These are phyloP conservation scores for Komagataella kurtzmanii DNA, from an alignment of 805 yeast species.

Conservation along the genomic window DNA sequence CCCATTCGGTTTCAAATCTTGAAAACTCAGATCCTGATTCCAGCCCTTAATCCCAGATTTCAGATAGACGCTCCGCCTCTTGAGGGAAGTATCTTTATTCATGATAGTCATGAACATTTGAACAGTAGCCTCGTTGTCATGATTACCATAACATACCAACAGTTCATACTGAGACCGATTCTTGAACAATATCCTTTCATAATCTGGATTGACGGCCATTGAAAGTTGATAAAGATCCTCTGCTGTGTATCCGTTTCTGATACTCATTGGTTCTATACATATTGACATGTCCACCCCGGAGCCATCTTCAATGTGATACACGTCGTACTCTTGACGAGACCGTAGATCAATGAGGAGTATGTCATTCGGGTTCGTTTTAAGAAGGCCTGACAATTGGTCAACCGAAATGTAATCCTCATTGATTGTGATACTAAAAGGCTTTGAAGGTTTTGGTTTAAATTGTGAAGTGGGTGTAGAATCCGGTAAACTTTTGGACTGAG, in stretches of 20 bases:
- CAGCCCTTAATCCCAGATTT: slow-evolving; percentile 67
- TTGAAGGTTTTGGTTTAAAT: neutral
- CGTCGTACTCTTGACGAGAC: slow-evolving; percentile 41
- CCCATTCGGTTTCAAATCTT: neutral
- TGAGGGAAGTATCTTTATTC: slow-evolving; percentile 19
- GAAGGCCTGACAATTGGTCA: slow-evolving; percentile 14
- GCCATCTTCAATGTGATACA: slow-evolving; percentile 44
- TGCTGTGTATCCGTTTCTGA: slow-evolving; percentile 38
- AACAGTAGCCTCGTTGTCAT: slow-evolving; percentile 13
- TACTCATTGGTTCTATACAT: slow-evolving; percentile 64
- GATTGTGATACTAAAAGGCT: neutral
- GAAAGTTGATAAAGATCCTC: slow-evolving; percentile 55
- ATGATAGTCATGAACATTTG: slow-evolving; percentile 23
- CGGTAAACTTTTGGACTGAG: slow-evolving; percentile 7
- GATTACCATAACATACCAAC: slow-evolving; percentile 46
- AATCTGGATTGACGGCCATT: slow-evolving; percentile 37
- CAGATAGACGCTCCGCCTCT: slow-evolving; percentile 30
- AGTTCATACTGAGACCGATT: slow-evolving; percentile 42
- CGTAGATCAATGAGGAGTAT: slow-evolving; percentile 66
- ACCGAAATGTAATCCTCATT: slow-evolving; percentile 5
- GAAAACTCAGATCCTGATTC: slow-evolving; percentile 10
- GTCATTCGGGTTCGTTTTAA: slow-evolving; percentile 14
- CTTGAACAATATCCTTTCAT: slow-evolving; percentile 40
- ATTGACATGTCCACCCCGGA: slow-evolving; percentile 28
- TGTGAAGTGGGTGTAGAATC: slow-evolving; percentile 6